These are phyloP conservation scores for Fistulinella prunicolor DNA, from an alignment of 768 basidiomycete genomes.

Conservation along the genomic window DNA sequence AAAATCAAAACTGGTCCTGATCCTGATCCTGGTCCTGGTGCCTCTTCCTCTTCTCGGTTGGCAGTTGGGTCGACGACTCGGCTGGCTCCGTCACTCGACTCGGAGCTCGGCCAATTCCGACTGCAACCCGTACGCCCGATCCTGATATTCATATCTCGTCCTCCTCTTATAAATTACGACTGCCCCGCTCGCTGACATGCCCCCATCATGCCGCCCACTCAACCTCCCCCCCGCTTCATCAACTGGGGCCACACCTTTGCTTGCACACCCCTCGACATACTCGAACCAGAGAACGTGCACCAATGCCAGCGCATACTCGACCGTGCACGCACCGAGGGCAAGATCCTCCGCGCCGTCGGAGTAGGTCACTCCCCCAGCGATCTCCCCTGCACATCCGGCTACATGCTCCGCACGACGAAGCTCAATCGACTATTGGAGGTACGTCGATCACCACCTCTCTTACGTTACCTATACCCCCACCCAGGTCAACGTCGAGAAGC, in stretches of 20 bases:
- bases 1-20: background rate
- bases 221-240: slow-evolving; percentile 47
- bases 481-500: slow-evolving; percentile 69
- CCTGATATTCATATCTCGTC: background rate
- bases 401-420: slow-evolving; percentile 77
- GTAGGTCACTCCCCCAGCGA: slow-evolving; percentile 94
- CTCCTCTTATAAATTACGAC: background rate
- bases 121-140: background rate
- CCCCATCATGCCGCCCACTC: background rate
- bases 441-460: slow-evolving; percentile 29
- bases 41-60: too few relatives aligned
- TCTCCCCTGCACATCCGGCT: slow-evolving; percentile 84
- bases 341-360: slow-evolving; percentile 76
- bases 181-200: background rate
- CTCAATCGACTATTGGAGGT: slow-evolving; percentile 78
- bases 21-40: background rate
- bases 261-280: slow-evolving; percentile 66
- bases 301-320: slow-evolving; percentile 77
- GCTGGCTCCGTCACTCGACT: too few relatives aligned
- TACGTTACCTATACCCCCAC: background rate
- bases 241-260: slow-evolving; percentile 88
- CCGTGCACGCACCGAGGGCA: slow-evolving; percentile 70
- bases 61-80: too few relatives aligned
- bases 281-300: slow-evolving; percentile 66
- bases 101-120: background rate